Conservation (phyloP, 306 rosid species). For the Macrotyloma uniflorum region DNA sequence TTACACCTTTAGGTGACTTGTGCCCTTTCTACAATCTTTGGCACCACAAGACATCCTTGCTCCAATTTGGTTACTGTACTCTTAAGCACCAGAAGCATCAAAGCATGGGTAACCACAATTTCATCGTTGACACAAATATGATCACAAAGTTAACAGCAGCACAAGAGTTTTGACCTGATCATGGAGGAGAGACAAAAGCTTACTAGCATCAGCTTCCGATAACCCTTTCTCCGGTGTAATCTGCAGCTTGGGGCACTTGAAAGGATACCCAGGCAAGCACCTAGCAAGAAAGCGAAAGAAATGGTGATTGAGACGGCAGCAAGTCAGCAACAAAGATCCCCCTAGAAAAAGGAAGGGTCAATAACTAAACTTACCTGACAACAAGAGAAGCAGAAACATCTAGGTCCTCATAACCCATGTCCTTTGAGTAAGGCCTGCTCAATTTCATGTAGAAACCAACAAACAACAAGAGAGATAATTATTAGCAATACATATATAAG, state of each 20-base stretch:
- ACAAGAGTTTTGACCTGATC: conserved; percentile 72
- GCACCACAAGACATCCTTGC: background rate
- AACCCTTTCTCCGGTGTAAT: conserved; percentile 77
- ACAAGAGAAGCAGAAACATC: conserved; percentile 78
- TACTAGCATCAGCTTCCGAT: conserved; percentile 61
- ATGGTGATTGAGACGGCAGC: background rate
- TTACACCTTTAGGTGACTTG: conserved; percentile 2
- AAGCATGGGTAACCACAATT: background rate
- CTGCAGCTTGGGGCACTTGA: conserved; percentile 88
- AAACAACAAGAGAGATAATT: background rate
- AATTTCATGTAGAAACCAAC: conserved; percentile 37
- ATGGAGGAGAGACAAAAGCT: conserved; percentile 70
- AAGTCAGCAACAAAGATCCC: conserved; percentile 18
- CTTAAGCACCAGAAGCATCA: conserved; percentile 15
- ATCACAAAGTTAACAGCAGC: conserved; percentile 7
- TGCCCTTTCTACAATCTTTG: conserved; percentile 20
- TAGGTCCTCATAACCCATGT: conserved; percentile 87
- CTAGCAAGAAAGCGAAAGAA: conserved; percentile 43
- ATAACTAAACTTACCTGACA: conserved; percentile 61
- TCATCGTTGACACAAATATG: conserved; percentile 25
- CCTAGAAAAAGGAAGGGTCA: background rate
- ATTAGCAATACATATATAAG: background rate
- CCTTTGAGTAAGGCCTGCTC: conserved; percentile 85
- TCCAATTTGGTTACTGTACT: background rate
- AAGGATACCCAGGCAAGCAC: conserved; percentile 92